Base-by-base conservation (phyloP, 257 asterid genomes). In the Forsythia suspensa region DNA sequence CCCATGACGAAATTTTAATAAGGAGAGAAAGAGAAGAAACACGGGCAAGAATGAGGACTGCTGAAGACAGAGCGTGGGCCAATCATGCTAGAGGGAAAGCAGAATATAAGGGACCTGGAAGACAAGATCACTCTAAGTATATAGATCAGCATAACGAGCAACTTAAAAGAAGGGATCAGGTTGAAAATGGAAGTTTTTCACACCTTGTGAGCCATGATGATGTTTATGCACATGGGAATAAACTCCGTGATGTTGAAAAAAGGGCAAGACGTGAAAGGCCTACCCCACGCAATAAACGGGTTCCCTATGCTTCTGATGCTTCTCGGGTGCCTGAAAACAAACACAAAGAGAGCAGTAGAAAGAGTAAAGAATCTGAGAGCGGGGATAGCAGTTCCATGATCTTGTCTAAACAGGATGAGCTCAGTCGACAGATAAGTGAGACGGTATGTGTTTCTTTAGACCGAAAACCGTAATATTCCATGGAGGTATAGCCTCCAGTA, bases 11-110 rank as follows among this genome's bases (percentile, higher is more conserved):
- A 67, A 73, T 79, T 79, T 77, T 79, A 44, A 75, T 87, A 3
- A 91, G 90, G 90, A 87, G 92, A 87, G 97, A 89, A 63, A 91
- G 94, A 85, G 97, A 89, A 84, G 98, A 90, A 81, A 80, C 82
- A 34, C 88, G 89, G 73, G 81, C 89, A n/a, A 87, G 78, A 48
- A 72, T 78, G 86, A 89, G 96, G 79, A 86, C 87, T 82, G 66
- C 86, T 63, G 99, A 93, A 80, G 98, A 93, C 42, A 95, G 91
- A 83, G 46, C 84, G 41, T 85, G 93, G 97, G 77, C 61, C 18
- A 82, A 88, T 85, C 91, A 86, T 80, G 84, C 94, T 70, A 87
- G 96, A 52, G 97, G 87, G 77, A 96, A 88, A 82, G 97, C 91
- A 55, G 96, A 95, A 38, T 86, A 87, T 84, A 88, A 85, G 79